Conservation (phyloP, 1,284 basidiomycete genomes). For the Austroboletus novae-zelandiae region DNA sequence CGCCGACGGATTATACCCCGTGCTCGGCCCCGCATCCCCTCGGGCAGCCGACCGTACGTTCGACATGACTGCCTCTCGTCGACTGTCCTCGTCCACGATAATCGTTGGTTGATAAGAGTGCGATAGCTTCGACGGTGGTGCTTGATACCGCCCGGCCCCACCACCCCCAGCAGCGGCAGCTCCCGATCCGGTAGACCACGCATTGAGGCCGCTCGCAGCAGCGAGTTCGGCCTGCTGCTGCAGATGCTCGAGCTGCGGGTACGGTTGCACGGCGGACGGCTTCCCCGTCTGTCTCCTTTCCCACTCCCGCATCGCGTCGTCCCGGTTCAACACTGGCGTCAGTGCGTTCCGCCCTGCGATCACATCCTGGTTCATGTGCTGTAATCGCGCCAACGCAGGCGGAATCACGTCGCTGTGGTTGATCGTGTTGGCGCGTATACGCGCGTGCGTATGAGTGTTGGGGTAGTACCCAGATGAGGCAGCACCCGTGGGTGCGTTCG, state of each 20-base stretch:
- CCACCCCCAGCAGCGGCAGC: neutral
- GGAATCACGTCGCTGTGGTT: constrained; percentile 84
- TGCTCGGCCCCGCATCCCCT: constrained; percentile 40
- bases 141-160: constrained; percentile 27
- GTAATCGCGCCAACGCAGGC: constrained; percentile 83
- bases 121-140: constrained; percentile 66
- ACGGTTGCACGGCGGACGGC: constrained; percentile 61
- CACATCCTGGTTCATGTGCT: constrained; percentile 86
- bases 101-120: constrained; percentile 58
- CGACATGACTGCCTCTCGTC: constrained; percentile 69
- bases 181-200: constrained; percentile 39
- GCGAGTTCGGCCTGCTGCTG: constrained; percentile 91
- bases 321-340: constrained; percentile 86
- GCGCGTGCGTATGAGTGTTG: constrained; percentile 45
- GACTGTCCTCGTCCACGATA: constrained; percentile 62
- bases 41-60: constrained; percentile 70
- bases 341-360: constrained; percentile 78
- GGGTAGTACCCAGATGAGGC: constrained; percentile 67
- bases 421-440: constrained; percentile 85
- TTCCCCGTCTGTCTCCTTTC: constrained; percentile 77
- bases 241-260: constrained; percentile 85
- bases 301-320: constrained; percentile 90
- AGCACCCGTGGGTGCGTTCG: constrained; percentile 37
- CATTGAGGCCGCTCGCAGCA: constrained; percentile 54
- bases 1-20: constrained; percentile 46